Evolutionary conservation across 805 yeast genomes (phyloP), one percentile per base, ranked within the genome.

Genomic region (Lipomyces starkeyi): DNA sequence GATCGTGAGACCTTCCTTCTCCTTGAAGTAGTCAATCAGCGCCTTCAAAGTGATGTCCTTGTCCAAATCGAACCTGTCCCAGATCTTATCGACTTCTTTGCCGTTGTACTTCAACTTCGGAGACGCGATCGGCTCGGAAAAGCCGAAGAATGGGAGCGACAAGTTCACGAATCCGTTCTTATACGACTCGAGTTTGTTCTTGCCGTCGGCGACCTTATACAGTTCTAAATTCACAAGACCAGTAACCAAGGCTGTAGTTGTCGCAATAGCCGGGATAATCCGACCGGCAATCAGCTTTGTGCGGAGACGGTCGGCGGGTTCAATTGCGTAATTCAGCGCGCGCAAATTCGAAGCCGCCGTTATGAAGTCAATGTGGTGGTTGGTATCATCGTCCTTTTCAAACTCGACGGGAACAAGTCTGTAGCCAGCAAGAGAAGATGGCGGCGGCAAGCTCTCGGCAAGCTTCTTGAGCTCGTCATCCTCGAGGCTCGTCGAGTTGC

Each of bases 261-360:
- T 95, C 49, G 99, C 99, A 82, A 95, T 95, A 25, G 99, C 99
- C 17, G 99, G 99, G 73, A 95, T 95, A 73, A 95, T 95, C 80
- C 96, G 89, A 59, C 99, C 99, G 6, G 99, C 99, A 78, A 95
- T 94, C 76, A 94, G 92, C 82, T 95, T 95, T 52, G 99, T 95
- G 82, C 90, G 91, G 62, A 88, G 88, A 71, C 88, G 87, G 76
- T 94, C 98, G 49, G 94, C 98, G 13, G 92, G 82, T 76, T 67
- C 73, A 32, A 71, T 71, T 9, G 62, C 34, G 61, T 71, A 71
- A 80, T 93, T 94, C 80, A 87, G 83, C 35, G 99, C 99, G 79
- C 99, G 89, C 80, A 97, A 87, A 79, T 95, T 95, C 2, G 98
- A 94, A 27, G 98, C 97, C 25, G 98, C 97, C 20, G 94, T 83